Evolutionary conservation across 2,329 filamentous ascomycete genomes (phyloP).

Genomic region (Ophiostoma tasmaniense): DNA sequence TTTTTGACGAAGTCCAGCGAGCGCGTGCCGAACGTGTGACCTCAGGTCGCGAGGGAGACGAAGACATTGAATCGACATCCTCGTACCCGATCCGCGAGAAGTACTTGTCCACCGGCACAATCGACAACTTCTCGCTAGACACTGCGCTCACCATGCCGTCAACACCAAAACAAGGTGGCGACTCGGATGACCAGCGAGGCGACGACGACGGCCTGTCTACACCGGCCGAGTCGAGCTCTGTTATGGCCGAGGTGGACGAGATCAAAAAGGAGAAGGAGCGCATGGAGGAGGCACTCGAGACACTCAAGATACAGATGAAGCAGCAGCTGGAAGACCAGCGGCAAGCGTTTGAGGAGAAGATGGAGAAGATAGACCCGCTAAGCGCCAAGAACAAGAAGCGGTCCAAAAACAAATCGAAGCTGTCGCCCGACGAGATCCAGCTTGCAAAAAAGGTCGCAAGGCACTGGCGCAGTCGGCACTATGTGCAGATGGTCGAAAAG

Average conservation of each 20-base stretch:
- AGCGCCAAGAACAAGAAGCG: slow-evolving; percentile 41
- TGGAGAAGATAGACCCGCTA: slow-evolving; percentile 64
- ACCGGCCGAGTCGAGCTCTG: slow-evolving; percentile 52
- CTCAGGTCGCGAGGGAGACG: slow-evolving; percentile 65
- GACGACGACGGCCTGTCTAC: slow-evolving; percentile 41
- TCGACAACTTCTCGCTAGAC: slow-evolving; percentile 94
- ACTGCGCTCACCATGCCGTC: slow-evolving; percentile 91
- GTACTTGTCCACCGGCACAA: slow-evolving; percentile 86
- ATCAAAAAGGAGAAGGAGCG: slow-evolving; percentile 71
- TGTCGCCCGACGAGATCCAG: slow-evolving; percentile 64
- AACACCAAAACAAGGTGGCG: slow-evolving; percentile 65
- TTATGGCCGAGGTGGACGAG: slow-evolving; percentile 71
- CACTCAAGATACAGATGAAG: slow-evolving; percentile 82
- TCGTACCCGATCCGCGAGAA: slow-evolving; percentile 89
- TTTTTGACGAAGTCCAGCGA: slow-evolving; percentile 90
- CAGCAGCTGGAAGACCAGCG: slow-evolving; percentile 75
- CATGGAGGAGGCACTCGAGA: slow-evolving; percentile 74
- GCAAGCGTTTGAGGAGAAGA: slow-evolving; percentile 73
- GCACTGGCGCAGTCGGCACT: slow-evolving; percentile 77
- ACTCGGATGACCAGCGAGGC: slow-evolving; percentile 62
- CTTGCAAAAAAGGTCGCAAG: slow-evolving; percentile 58
- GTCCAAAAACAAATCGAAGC: slow-evolving; percentile 50
- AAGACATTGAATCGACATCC: slow-evolving; percentile 80
- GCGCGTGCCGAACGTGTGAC: slow-evolving; percentile 69
- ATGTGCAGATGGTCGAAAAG: slow-evolving; percentile 87